These are phyloP conservation scores for Sporothrix pallida DNA, from an alignment of 2,329 filamentous ascomycete species.

Conservation along the genomic window DNA sequence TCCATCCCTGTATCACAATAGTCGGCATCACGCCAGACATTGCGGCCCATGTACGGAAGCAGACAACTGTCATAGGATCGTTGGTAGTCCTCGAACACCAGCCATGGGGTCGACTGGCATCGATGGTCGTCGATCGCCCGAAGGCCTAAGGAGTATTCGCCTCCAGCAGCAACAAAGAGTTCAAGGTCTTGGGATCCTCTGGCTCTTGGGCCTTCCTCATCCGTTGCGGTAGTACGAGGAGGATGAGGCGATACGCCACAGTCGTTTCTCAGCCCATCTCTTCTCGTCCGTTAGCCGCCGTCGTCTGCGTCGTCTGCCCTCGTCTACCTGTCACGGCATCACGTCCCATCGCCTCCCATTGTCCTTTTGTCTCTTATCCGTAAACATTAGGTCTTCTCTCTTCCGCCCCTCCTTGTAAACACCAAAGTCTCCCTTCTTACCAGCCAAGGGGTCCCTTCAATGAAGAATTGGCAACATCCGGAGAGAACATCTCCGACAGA, in stretches of 20 bases:
- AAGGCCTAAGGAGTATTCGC: too few relatives aligned
- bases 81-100: background rate
- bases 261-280: background rate
- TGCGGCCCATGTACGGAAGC: background rate
- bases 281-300: background rate
- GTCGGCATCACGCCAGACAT: background rate
- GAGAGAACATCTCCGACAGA: background rate
- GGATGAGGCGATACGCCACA: slow-evolving; percentile 5
- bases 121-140: background rate
- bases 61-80: background rate
- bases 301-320: too few relatives aligned
- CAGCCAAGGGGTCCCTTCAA: background rate
- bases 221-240: background rate
- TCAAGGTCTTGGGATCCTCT: too few relatives aligned
- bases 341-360: too few relatives aligned
- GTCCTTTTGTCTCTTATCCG: background rate
- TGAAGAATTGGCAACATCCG: background rate
- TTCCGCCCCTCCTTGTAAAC: slow-evolving; percentile 6
- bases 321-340: too few relatives aligned
- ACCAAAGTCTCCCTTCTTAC: background rate
- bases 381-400: background rate
- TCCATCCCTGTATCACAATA: background rate
- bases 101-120: background rate
- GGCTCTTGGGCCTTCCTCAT: background rate
- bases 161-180: too few relatives aligned